Base-by-base conservation (phyloP, 495 filamentous ascomycete species). In the Amorphotheca resinae region DNA sequence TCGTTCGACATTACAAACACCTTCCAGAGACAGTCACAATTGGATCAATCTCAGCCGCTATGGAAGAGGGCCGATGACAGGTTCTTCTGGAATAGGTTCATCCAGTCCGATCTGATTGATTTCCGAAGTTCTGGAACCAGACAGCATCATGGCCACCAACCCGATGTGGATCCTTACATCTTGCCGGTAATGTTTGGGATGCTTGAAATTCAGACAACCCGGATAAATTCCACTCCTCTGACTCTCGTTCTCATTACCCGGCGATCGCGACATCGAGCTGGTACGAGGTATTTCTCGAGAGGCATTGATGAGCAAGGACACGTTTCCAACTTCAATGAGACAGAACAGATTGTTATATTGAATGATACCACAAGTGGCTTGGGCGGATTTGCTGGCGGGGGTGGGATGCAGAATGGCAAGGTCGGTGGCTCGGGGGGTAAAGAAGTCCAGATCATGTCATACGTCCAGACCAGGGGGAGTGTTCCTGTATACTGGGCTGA, bases 261-360 rank as follows among this genome's bases (percentile, higher is more conserved):
- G 40, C 73, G 86, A 49, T 91, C 85, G 9, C 70, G 91, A 52
- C 75, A 93, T 57, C 72, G 88, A 45, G 89, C 74, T 11, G 91
- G 91, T 17, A 96, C 91, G 4, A 67, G 91, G 59, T 95, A 95
- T 66, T 87, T 96, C 57, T 88, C 93, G 0, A 78, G 91, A 39
- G 91, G 91, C 23, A 73, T 95, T 16, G 89, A 98, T 55, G 86
- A 94, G 44, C 63, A 85, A 47, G 91, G 91, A n/a, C 73, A 95
- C 57, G 93, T 87, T 4, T 82, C 87, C 15, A 98, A 98, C 56
- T 98, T 87, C 70, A 98, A 98, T 55, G 91, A 98, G 65, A 96
- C 93, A 0, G 91, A 98, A 56, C 93, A 96, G 57, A 67, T 84
- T 37, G 67, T 93, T 32, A 73, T 98, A 25, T 60, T 98, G 49